Base-by-base conservation (phyloP, 2,329 filamentous ascomycete genomes). In the Neonectria sp. region DNA sequence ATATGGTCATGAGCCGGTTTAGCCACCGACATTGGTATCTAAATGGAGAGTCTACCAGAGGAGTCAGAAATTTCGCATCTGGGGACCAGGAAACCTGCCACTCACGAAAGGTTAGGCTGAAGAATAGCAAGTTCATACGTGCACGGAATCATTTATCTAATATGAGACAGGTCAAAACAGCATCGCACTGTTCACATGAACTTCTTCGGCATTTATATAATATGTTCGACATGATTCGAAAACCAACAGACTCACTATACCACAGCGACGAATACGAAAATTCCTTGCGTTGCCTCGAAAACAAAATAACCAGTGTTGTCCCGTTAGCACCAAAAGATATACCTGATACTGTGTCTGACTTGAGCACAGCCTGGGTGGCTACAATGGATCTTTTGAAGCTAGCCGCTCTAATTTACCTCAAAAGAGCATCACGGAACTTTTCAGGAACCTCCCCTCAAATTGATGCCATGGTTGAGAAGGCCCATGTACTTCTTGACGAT, bases 181-280 rank as follows among this genome's bases (percentile, higher is more conserved):
- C 48, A 52, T 52, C 48, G 48, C 48, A 52, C 48, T 52, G 48
- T 52, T 52, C 48, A 52, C 48, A 52, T 52, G 48, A 52, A 52
- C 48, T 52, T 52, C 48, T 52, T 52, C 48, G 27, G 48, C 48
- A 52, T 52, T 52, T 52, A 52, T 52, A 52, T 52, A 52, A 52
- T 52, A 52, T 52, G 48, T 52, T 52, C 48, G 48, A 52, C 48
- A 52, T 52, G 48, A 52, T 52, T 52, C 48, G 48, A 52, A 52
- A 52, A 52, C 48, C 48, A 52, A 31, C 48, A 52, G 48, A 52
- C 48, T 52, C 48, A 52, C 48, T 52, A 52, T 52, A 52, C 48
- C 48, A 52, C 48, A 52, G 48, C 48, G 48, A 52, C 48, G 48
- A 52, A 52, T 52, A 52, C 48, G 48, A 52, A 52, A 52, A 52